These are phyloP conservation scores for Begonia peltatifolia DNA, from an alignment of 306 rosid species.

Conservation along the genomic window DNA sequence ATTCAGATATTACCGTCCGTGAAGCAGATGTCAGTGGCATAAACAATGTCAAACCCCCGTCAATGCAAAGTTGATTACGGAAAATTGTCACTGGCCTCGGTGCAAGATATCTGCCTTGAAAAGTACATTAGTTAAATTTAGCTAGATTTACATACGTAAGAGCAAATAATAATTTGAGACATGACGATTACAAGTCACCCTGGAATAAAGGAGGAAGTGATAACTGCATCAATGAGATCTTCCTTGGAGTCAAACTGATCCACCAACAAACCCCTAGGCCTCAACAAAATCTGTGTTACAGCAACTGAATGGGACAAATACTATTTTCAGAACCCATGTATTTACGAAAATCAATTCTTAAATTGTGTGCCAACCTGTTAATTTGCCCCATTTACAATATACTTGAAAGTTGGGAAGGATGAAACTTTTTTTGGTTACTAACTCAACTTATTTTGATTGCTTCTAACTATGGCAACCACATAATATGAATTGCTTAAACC, in stretches of 20 bases:
- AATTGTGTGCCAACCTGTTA: no score
- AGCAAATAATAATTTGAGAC: slow-evolving; percentile 6
- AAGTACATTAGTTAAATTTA: neutral
- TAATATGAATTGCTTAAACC: no score
- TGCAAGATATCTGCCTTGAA: slow-evolving; percentile 59
- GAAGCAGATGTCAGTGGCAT: slow-evolving; percentile 95
- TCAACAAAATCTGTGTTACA: slow-evolving; percentile 84
- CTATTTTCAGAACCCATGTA: neutral
- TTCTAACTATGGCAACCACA: no score
- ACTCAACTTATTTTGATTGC: no score
- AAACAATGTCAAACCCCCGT: slow-evolving; percentile 89
- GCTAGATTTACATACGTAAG: slow-evolving; percentile 5
- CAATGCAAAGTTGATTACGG: slow-evolving; percentile 79
- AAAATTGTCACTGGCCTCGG: slow-evolving; percentile 82
- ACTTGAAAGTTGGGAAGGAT: no score
- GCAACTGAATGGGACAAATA: slow-evolving; percentile 48
- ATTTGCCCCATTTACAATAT: no score
- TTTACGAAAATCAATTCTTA: no score
- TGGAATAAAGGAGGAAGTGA: slow-evolving; percentile 96
- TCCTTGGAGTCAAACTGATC: slow-evolving; percentile 93
- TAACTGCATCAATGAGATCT: slow-evolving; percentile 91
- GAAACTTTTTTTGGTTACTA: no score
- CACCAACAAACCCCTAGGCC: slow-evolving; percentile 88
- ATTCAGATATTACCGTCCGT: slow-evolving; percentile 51
- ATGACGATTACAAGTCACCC: slow-evolving; percentile 52